Percentiles rank a stretch among this genome's conserved stretches.
phyloP scores from a whole-genome alignment of 768 basidiomycete genomes.

The Mycena floridula region DNA sequence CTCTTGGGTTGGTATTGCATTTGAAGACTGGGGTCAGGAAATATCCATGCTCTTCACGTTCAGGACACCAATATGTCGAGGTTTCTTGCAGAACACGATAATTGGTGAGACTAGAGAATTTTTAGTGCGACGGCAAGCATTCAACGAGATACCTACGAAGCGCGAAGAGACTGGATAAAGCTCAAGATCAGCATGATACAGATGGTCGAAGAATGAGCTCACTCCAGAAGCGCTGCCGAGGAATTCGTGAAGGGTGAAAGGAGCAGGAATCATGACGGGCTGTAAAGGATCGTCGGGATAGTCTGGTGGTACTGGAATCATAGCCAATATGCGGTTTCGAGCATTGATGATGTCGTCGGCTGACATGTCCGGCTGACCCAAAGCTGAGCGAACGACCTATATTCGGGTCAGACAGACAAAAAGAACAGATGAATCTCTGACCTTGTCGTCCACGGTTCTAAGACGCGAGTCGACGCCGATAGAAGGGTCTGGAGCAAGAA shows the following conservation, averaged over 20 bases:
- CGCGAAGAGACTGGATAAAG: not conserved
- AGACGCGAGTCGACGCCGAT: no score
- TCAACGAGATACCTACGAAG: not conserved
- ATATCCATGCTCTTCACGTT: constrained; percentile 79
- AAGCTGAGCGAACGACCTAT: constrained; percentile 6
- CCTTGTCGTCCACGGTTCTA: not conserved
- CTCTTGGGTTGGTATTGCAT: constrained; percentile 74
- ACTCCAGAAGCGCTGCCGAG: constrained; percentile 53
- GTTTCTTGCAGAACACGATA: constrained; percentile 62
- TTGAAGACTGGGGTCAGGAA: constrained; percentile 69
- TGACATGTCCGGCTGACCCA: no score
- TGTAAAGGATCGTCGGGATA: constrained; percentile 62
- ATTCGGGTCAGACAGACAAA: no score
- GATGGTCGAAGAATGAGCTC: constrained; percentile 16
- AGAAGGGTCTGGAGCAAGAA: not conserved
- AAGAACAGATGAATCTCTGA: no score
- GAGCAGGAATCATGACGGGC: constrained; percentile 61
- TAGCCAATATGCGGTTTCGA: constrained; percentile 49
- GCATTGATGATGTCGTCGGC: constrained; percentile 42
- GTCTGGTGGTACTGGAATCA: constrained; percentile 57
- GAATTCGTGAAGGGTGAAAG: constrained; percentile 66
- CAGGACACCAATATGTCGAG: constrained; percentile 75
- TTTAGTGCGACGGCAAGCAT: not conserved
- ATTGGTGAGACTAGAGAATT: constrained; percentile 46
- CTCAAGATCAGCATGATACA: not conserved